Percentiles rank a stretch among this genome's conserved stretches.
These are phyloP conservation scores for Diplodia scrobiculata DNA, from an alignment of 2,329 filamentous ascomycete species.

Conservation along the genomic window DNA sequence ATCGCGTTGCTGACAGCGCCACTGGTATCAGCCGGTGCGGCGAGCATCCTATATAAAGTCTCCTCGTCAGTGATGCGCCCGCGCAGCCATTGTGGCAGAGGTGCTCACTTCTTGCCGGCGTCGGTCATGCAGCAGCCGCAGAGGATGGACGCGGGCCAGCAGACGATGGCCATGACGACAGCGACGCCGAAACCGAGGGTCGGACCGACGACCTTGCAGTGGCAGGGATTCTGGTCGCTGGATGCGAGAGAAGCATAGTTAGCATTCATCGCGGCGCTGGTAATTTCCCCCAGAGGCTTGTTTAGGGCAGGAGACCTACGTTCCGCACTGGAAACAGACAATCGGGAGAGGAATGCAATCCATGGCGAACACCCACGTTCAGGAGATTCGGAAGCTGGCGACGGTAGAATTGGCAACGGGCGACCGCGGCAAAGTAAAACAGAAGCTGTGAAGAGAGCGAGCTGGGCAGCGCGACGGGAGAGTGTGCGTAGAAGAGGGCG, in stretches of 20 bases:
- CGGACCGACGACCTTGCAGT: constrained; percentile 60
- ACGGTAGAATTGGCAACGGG: neutral
- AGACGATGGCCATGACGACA: constrained; percentile 56
- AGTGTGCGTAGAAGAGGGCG: neutral
- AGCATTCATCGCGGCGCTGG: neutral
- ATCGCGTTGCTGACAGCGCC: constrained; percentile 55
- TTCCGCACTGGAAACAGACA: constrained; percentile 59
- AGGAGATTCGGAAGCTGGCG: neutral
- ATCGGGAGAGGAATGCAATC: constrained; percentile 54
- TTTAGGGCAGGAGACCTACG: constrained; percentile 34
- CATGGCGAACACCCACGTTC: constrained; percentile 33
- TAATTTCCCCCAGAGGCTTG: neutral
- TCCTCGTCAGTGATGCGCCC: neutral
- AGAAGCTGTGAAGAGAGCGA: neutral
- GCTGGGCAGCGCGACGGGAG: neutral
- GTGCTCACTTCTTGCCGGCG: constrained; percentile 56
- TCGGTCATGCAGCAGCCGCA: constrained; percentile 61
- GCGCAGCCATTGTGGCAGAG: constrained; percentile 21
- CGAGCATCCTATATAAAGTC: constrained; percentile 51
- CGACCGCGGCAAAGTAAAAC: neutral
- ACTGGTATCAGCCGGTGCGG: constrained; percentile 56
- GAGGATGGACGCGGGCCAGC: constrained; percentile 59
- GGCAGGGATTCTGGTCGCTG: constrained; percentile 60
- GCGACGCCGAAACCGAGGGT: constrained; percentile 56
- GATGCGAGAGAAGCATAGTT: constrained; percentile 23